Evolutionary conservation across 345 rosid species (phyloP), one percentile per base, ranked within the genome.

Genomic region (Odontarrhena argentea): DNA sequence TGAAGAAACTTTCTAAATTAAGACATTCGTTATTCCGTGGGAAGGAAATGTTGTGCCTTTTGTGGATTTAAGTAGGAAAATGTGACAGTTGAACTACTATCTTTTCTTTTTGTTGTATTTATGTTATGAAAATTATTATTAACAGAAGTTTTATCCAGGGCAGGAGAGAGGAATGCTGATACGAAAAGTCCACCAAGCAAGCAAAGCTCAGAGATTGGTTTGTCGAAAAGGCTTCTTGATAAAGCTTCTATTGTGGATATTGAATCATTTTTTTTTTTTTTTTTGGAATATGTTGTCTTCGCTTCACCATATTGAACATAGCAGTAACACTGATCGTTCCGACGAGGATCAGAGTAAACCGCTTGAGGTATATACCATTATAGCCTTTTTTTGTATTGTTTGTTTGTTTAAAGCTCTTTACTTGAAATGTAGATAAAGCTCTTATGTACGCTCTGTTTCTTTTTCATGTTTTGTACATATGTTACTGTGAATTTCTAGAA

Each of bases 271-370:
- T 79, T 77, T 54, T 88, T 91, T 60, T 86, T 96, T 3, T 94
- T 18, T 18, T 18, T 18, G 99, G 99, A 87, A 79, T 70, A 81
- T 81, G 91, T 82, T 94, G 28, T 86, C 97, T 73, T 94, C 99
- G 4, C 99, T 94, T 76, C 97, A 94, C 75, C 96, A 88, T 80
- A 86, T 95, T 15, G 99, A 88, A 71, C 99, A 94, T 63, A 79
- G 89, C 71, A 85, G 90, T 59, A 88, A 89, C 81, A 77, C 84
- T 8, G 96, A 86, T 24, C 82, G 78, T 41, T 91, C 93, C 1
- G 99, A 94, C 82, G 99, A 94, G 61, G 99, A 94, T 68, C 75
- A 83, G 76, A 80, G 74, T 74, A 91, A 86, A 80, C 87, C 97
- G 22, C 90, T 94, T 30, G 99, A 91, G 96, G 98, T 87, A 67